Evolutionary conservation across 805 yeast species (phyloP).

Genomic region (Brettanomyces anomalus): DNA sequence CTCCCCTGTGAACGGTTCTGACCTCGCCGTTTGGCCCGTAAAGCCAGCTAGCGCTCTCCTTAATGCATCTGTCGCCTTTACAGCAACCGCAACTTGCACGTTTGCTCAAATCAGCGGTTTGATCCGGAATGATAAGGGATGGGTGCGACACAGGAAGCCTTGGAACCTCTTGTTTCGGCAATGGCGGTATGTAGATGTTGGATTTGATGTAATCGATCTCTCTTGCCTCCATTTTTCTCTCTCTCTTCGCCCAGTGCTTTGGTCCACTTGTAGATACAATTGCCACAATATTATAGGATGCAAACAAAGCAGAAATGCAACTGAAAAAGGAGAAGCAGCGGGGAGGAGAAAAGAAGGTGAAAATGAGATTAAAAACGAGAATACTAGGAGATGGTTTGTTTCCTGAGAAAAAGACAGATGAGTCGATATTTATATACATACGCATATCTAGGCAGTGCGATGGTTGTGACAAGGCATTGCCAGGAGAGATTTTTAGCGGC

Average conservation of each 20-base stretch:
- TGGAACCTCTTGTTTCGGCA: constrained; percentile 10
- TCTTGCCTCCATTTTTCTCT: constrained; percentile 22
- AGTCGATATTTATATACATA: too few relatives aligned
- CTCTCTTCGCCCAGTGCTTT: too few relatives aligned
- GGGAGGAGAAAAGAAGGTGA: not conserved
- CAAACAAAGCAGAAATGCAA: not conserved
- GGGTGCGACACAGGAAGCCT: constrained; percentile 27
- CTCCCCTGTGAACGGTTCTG: constrained; percentile 9
- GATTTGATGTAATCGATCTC: constrained; percentile 22
- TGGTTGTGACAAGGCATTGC: too few relatives aligned
- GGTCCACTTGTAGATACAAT: too few relatives aligned
- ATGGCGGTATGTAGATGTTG: constrained; percentile 27
- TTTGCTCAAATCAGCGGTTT: constrained; percentile 18
- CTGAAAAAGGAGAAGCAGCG: not conserved
- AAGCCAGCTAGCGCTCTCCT: constrained; percentile 26
- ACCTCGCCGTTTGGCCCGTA: constrained; percentile 29
- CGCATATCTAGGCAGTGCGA: too few relatives aligned
- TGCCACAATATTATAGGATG: not conserved
- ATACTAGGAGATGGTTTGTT: too few relatives aligned
- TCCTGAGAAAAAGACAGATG: too few relatives aligned
- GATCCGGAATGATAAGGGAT: constrained; percentile 25
- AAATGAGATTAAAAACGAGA: not conserved
- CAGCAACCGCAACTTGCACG: constrained; percentile 25
- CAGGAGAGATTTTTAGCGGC: too few relatives aligned
- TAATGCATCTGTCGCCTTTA: constrained; percentile 25